These are phyloP conservation scores for Penstemon newberryi DNA, from an alignment of 257 asterid species.

Conservation along the genomic window DNA sequence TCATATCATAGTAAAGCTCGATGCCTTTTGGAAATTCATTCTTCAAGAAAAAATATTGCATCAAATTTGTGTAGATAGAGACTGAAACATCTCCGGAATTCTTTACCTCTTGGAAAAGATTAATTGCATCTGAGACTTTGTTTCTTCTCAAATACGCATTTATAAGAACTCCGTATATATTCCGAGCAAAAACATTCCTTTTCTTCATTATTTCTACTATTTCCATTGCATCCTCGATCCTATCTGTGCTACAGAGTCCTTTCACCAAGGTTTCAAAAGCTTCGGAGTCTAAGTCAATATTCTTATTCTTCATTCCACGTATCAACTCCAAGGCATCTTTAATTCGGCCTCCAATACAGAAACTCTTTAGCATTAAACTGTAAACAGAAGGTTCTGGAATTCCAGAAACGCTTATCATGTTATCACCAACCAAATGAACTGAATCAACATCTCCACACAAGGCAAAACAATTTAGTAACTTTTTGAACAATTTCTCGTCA, in stretches of 20 bases:
- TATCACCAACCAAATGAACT: conserved; percentile 48
- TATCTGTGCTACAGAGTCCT: conserved; percentile 72
- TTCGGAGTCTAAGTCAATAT: conserved; percentile 43
- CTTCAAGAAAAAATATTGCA: conserved; percentile 59
- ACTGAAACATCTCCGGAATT: conserved; percentile 43
- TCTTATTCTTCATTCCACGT: conserved; percentile 58
- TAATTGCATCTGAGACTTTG: conserved; percentile 51
- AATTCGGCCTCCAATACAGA: conserved; percentile 70
- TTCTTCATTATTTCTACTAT: conserved; percentile 75
- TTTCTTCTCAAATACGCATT: conserved; percentile 56
- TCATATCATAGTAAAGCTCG: conserved; percentile 66
- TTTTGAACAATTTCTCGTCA: conserved; percentile 43
- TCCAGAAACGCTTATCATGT: conserved; percentile 49
- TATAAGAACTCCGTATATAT: conserved; percentile 51
- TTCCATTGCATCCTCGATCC: conserved; percentile 72
- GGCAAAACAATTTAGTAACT: conserved; percentile 64
- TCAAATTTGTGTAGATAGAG: conserved; percentile 61
- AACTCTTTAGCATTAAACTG: conserved; percentile 57
- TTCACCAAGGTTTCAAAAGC: conserved; percentile 55
- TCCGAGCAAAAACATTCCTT: conserved; percentile 39
- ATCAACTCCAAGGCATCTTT: conserved; percentile 75
- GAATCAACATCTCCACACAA: conserved; percentile 48
- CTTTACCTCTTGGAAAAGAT: conserved; percentile 56
- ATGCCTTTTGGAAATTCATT: conserved; percentile 61
- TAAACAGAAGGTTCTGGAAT: conserved; percentile 48